These are phyloP conservation scores for Penicillium nucicola DNA, from an alignment of 495 filamentous ascomycete species.

Conservation along the genomic window DNA sequence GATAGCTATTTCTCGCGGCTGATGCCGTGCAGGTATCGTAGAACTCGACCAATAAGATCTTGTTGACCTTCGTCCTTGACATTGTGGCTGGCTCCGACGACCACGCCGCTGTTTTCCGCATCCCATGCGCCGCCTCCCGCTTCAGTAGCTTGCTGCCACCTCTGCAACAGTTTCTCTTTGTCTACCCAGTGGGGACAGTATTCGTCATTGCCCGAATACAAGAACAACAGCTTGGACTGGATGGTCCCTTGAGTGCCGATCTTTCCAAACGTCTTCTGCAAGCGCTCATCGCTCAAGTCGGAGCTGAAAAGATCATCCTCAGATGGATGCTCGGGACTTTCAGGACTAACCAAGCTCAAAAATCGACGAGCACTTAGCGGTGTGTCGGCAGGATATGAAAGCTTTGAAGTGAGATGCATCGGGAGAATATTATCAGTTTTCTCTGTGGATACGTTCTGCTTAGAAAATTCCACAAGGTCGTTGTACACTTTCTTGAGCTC, in stretches of 20 bases:
- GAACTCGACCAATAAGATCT: conserved; percentile 53
- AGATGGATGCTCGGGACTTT: conserved; percentile 51
- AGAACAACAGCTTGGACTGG: conserved; percentile 40
- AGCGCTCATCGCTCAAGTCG: conserved; percentile 59
- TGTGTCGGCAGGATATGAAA: conserved; percentile 50
- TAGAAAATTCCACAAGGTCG: conserved; percentile 51
- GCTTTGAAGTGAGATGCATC: conserved; percentile 37
- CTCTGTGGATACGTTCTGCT: conserved; percentile 34
- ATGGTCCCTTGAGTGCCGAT: conserved; percentile 54
- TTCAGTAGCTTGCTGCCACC: conserved; percentile 64
- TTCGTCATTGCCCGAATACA: conserved; percentile 74
- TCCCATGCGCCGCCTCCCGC: conserved; percentile 45
- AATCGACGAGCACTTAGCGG: conserved; percentile 58
- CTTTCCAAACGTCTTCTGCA: conserved; percentile 63
- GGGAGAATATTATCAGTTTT: conserved; percentile 58
- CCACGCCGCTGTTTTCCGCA: conserved; percentile 53
- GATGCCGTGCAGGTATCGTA: conserved; percentile 52
- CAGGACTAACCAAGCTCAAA: conserved; percentile 59
- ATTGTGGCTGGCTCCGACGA: conserved; percentile 62
- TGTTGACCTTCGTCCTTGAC: conserved; percentile 45
- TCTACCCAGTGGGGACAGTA: conserved; percentile 62
- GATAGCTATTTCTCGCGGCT: not conserved
- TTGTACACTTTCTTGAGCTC: conserved; percentile 44
- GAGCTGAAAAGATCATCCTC: conserved; percentile 90
- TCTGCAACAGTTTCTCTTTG: conserved; percentile 57